These are phyloP conservation scores for Leucogyrophana mollusca DNA, from an alignment of 768 basidiomycete genomes.

Conservation along the genomic window DNA sequence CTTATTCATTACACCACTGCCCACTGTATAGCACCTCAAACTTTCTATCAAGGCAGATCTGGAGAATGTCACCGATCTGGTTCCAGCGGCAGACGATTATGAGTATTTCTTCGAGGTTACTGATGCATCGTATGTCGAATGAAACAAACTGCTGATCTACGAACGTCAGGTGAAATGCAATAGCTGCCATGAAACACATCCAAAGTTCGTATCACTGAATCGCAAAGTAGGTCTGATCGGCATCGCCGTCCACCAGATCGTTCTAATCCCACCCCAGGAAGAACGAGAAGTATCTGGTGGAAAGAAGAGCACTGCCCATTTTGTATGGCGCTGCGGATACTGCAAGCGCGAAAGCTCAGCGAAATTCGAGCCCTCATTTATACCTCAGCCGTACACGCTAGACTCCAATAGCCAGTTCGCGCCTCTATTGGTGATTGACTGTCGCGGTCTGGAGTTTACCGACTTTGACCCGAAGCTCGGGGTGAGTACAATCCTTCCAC, in stretches of 20 bases:
- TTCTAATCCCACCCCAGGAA: constrained; percentile 44
- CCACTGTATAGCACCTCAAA: constrained; percentile 48
- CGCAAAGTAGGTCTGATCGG: constrained; percentile 45
- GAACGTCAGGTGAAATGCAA: constrained; percentile 67
- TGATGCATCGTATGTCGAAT: neutral
- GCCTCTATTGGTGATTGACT: constrained; percentile 73
- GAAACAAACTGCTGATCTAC: neutral
- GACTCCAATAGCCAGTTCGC: constrained; percentile 61
- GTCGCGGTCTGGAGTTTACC: constrained; percentile 81
- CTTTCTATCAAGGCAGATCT: constrained; percentile 78
- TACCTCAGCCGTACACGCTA: constrained; percentile 53
- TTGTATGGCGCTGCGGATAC: constrained; percentile 77
- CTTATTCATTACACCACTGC: no score
- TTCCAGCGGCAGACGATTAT: constrained; percentile 65
- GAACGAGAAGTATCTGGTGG: constrained; percentile 61
- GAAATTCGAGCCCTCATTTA: constrained; percentile 60
- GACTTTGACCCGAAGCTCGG: constrained; percentile 63
- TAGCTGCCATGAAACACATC: constrained; percentile 75
- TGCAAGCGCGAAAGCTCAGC: constrained; percentile 84
- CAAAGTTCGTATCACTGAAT: constrained; percentile 71
- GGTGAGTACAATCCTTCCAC: constrained; percentile 36
- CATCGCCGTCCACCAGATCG: constrained; percentile 2
- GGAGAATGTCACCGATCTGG: constrained; percentile 72
- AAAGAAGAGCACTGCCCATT: constrained; percentile 69
- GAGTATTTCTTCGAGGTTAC: constrained; percentile 78